phyloP scores from a whole-genome alignment of 2,329 filamentous ascomycete species.

The Celoporthe dispersa region DNA sequence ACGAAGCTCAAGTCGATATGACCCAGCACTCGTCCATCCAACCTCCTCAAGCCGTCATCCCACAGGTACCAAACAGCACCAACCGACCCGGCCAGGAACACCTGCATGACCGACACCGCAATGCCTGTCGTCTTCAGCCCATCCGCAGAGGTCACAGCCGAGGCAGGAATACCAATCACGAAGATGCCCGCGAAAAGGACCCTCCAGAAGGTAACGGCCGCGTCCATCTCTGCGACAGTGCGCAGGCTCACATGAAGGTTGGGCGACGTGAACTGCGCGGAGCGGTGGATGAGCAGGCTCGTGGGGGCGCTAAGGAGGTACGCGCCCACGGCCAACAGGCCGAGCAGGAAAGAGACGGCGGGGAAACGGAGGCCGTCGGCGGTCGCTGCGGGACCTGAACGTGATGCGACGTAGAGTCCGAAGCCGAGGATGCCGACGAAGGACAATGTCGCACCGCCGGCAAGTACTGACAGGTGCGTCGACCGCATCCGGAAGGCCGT shows the following conservation, averaged over 20 bases:
- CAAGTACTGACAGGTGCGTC: constrained; percentile 33
- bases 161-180: constrained; percentile 47
- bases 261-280: constrained; percentile 53
- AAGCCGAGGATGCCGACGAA: constrained; percentile 50
- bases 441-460: constrained; percentile 43
- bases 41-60: constrained; percentile 46
- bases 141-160: constrained; percentile 38
- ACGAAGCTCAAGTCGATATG: constrained; percentile 50
- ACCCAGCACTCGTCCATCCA: constrained; percentile 53
- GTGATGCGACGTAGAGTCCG: constrained; percentile 46
- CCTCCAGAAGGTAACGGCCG: constrained; percentile 47
- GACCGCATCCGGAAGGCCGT: constrained; percentile 39
- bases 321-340: constrained; percentile 50
- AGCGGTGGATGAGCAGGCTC: constrained; percentile 49
- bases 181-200: constrained; percentile 48
- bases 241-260: constrained; percentile 51
- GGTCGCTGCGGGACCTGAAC: constrained; percentile 21
- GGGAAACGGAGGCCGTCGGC: constrained; percentile 42
- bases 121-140: constrained; percentile 46
- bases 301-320: constrained; percentile 46
- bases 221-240: constrained; percentile 54
- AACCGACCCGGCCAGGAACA: constrained; percentile 42
- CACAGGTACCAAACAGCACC: constrained; percentile 47
- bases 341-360: constrained; percentile 50
- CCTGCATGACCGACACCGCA: constrained; percentile 48